Base-by-base conservation (phyloP, 2,329 filamentous ascomycete species). In the Fusarium sp. region DNA sequence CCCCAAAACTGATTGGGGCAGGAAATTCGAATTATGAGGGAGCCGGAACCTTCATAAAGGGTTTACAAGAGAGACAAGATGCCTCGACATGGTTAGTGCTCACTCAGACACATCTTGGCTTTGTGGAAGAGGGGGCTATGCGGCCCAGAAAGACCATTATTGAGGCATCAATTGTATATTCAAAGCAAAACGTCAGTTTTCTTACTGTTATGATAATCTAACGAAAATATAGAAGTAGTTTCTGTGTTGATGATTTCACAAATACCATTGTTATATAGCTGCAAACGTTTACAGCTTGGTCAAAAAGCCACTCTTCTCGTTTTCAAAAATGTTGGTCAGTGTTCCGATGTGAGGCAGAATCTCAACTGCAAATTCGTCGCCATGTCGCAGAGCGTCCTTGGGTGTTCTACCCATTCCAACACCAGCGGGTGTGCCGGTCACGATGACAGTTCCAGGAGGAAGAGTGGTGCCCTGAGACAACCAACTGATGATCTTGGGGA, bases 371-470 rank as follows among this genome's bases (percentile, higher is more conserved):
- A 81, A 83, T 70, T 83, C 80, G 75, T 93, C 91, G 4, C 90
- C 89, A 75, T 93, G 85, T 77, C 89, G 88, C 50, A 93, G 78
- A 85, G 90, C 92, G 21, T 91, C 75, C 67, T 86, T 87, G 5
- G 90, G 90, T 50, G 85, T 89, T 59, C 86, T 84, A n/a, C 89
- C 90, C 85, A 91, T 89, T 4, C 89, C 90, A 20, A 93, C 90
- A 27, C 91, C 91, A 61, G 89, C 85, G 0, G 90, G 91, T 9
- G 89, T 91, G 63, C 89, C 89, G 7, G 89, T 91, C 69, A 90
- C 89, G 59, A 91, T 89, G 53, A 90, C 59, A 74, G 90, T 89
- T 23, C 89, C 89, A 3, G 87, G 85, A 43, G 88, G 76, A 46
- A 91, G 78, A 5, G 89, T 90, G 14, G 87, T 89, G 20, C 89